Evolutionary conservation across 441 rosid species (phyloP).

Genomic region (Erysimum pusillum): DNA sequence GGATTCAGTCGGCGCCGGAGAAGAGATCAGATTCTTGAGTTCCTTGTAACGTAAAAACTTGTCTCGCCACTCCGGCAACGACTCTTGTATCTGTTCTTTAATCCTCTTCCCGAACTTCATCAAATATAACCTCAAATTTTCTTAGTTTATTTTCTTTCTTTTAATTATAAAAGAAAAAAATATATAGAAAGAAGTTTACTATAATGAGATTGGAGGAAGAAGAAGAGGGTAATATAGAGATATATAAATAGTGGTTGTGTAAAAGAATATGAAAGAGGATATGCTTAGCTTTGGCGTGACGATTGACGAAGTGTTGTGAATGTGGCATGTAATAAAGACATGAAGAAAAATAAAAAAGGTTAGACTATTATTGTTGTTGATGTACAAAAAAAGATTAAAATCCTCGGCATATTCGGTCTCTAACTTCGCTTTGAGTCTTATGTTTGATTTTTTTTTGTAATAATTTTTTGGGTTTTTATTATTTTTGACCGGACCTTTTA

Average conservation of each 20-base stretch:
- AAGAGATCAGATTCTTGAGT: conserved; percentile 75
- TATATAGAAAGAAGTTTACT: conserved; percentile 17
- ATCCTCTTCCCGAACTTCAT: conserved; percentile 94
- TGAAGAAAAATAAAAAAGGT: conserved; percentile 5
- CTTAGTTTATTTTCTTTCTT: background rate
- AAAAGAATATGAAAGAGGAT: conserved; percentile 45
- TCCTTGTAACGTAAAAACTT: conserved; percentile 77
- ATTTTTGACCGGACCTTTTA: conserved; percentile 45
- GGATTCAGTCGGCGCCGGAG: conserved; percentile 49
- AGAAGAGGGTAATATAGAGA: conserved; percentile 32
- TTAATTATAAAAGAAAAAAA: background rate
- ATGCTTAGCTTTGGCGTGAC: conserved; percentile 53
- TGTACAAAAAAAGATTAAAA: conserved; percentile 18
- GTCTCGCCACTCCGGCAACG: conserved; percentile 84
- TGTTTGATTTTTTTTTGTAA: conserved; percentile 14
- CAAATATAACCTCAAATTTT: background rate
- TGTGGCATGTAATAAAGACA: conserved; percentile 44
- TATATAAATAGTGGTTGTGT: conserved; percentile 36
- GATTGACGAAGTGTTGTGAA: conserved; percentile 50
- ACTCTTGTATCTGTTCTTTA: conserved; percentile 77
- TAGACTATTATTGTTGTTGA: conserved; percentile 32
- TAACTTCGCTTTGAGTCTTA: conserved; percentile 38
- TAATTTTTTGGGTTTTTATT: background rate
- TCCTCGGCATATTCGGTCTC: conserved; percentile 46
- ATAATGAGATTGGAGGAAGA: conserved; percentile 39